A percentile compares a stretch with the other conserved stretches of the same genome.
Evolutionary conservation across 2,329 filamentous ascomycete species (phyloP).

Genomic region (Biscogniauxia sp.): DNA sequence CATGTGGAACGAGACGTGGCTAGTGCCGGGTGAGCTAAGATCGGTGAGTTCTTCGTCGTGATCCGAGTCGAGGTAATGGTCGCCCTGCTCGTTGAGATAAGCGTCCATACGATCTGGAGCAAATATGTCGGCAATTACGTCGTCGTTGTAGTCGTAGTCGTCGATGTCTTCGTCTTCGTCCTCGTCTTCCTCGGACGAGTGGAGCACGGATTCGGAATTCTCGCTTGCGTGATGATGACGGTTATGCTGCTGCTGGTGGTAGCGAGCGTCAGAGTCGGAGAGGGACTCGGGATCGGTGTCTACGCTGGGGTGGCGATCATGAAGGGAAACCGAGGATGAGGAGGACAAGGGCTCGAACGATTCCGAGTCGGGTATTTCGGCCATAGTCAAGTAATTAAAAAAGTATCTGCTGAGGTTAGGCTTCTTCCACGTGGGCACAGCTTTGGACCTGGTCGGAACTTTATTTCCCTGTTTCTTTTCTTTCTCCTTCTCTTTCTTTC

Average conservation of each 20-base stretch:
- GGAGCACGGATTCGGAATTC: neutral
- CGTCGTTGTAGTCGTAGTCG: slow-evolving; percentile 1
- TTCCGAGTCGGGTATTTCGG: slow-evolving; percentile 3
- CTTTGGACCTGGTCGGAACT: neutral
- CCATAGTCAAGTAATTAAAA: slow-evolving; percentile 2
- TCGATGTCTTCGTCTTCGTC: slow-evolving; percentile 4
- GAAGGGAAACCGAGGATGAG: neutral
- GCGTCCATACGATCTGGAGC: slow-evolving; percentile 7
- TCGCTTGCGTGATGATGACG: neutral
- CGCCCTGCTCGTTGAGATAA: slow-evolving; percentile 4
- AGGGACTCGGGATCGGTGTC: slow-evolving; percentile 6
- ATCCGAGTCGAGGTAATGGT: neutral
- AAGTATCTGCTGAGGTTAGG: neutral
- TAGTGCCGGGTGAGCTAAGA: neutral
- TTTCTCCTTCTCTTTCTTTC: neutral
- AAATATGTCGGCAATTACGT: neutral
- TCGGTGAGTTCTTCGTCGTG: slow-evolving; percentile 8
- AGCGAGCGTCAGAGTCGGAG: neutral
- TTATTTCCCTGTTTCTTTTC: neutral
- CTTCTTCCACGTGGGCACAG: neutral
- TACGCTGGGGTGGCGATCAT: neutral
- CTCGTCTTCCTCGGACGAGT: neutral
- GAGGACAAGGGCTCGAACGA: slow-evolving; percentile 3
- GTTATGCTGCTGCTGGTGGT: neutral
- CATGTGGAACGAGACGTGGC: neutral